Conservation (phyloP, 1,284 basidiomycete genomes). For the Hypsizygus ulmarius region DNA sequence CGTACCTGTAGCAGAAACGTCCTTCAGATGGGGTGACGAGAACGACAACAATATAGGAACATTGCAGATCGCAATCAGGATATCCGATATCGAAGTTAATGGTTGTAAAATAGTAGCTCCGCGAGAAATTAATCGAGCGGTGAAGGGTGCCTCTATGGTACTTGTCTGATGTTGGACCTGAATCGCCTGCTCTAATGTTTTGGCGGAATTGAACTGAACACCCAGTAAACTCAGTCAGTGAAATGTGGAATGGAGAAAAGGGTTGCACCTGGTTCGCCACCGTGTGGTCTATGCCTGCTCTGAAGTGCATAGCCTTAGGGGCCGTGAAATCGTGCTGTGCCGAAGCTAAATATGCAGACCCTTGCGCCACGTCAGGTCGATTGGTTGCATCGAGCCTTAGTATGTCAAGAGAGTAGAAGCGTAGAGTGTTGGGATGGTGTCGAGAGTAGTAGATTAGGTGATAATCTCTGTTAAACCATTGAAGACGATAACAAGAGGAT, state of each 20-base stretch:
- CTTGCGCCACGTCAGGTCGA: slow-evolving; percentile 12
- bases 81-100: slow-evolving; percentile 6
- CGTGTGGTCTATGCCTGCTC: slow-evolving; percentile 18
- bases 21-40: slow-evolving; percentile 28
- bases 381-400: slow-evolving; percentile 30
- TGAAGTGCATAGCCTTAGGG: slow-evolving; percentile 9
- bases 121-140: not conserved
- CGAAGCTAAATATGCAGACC: slow-evolving; percentile 23
- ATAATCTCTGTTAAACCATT: slow-evolving; percentile 26
- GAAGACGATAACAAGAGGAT: slow-evolving; percentile 9
- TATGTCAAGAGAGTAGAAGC: slow-evolving; percentile 52
- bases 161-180: not conserved
- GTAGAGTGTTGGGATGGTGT: slow-evolving; percentile 45
- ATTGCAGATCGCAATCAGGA: slow-evolving; percentile 15
- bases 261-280: slow-evolving; percentile 22
- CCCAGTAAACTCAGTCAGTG: not conserved
- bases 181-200: slow-evolving; percentile 18
- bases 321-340: slow-evolving; percentile 32
- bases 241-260: not conserved
- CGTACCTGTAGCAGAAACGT: slow-evolving; percentile 37
- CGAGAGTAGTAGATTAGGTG: slow-evolving; percentile 48
- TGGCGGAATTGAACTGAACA: slow-evolving; percentile 29
- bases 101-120: not conserved
- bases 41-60: slow-evolving; percentile 12
- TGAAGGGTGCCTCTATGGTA: not conserved